Base-by-base conservation (phyloP, 441 rosid species). In the Geranium incanum region DNA sequence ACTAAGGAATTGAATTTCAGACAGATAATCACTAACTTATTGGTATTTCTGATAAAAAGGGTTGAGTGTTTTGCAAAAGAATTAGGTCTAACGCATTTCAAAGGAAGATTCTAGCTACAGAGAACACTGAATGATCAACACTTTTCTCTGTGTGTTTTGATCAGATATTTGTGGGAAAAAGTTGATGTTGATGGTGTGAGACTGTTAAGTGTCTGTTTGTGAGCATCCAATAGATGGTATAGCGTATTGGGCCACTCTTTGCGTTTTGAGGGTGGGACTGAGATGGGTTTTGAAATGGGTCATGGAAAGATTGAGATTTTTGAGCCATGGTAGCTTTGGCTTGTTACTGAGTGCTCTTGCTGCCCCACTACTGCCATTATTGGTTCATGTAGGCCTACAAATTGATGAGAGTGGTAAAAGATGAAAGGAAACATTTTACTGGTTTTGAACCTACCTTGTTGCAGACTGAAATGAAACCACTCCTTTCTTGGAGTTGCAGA, bases 21-120 rank as follows among this genome's bases (percentile, higher is more conserved):
- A 52, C 59, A 52, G 59, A 52, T 52, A 21, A 55, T 55, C 19
- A 55, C 62, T 55, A 55, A 55, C 62, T 55, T 55, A 55, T 18
- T 55, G 62, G 62, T 55, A 55, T 55, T 52, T 52, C 18, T 52
- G 59, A 52, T 52, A 52, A 55, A 15, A 55, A 55, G 21, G 8
- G 62, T 55, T 4, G 21, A 4, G 62, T 15, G 62, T 8, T 55
- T 0, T 15, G 5, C 21, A 15, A 55, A 55, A 55, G 62, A 23
- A 55, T 55, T 55, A 55, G 62, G 23, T 55, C 62, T 15, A 55
- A 19, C 62, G 23, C 62, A 55, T 55, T 55, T 4, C 6, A 18
- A 55, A 15, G 19, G 21, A 15, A 55, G 21, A 55, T 55, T 55
- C 62, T 13, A 13, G 62, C 62, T 4, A 55, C 21, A 16, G 18